Base-by-base conservation (phyloP, 2,329 filamentous ascomycete genomes). In the Verticillium alfalfae region DNA sequence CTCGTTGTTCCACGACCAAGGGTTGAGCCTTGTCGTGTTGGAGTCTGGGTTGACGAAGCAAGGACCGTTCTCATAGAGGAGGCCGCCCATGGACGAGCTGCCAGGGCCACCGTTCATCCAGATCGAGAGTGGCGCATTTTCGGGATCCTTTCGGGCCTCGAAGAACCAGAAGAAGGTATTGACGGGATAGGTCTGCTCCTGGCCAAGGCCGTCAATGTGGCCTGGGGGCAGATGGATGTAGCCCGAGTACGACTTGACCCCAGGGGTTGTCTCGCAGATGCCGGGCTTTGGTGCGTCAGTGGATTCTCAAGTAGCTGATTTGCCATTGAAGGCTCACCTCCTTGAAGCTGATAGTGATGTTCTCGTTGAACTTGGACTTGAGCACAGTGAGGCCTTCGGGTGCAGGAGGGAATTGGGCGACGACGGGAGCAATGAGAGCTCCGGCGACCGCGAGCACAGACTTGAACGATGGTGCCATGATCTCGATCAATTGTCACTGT, bases 21-120 rank as follows among this genome's bases (percentile, higher is more conserved):
- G 82, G 61, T 87, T 87, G 7, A 75, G 64, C n/a, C 70, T 70
- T 0, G 78, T 79, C 8, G 73, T 73, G 68, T 83, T 82, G 54
- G 79, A 81, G 45, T 84, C 80, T 31, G 73, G 70, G 45, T 81
- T 80, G 52, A 88, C 75, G 34, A 75, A 73, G 68, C 85, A 88
- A 55, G 75, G 77, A 8, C 84, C 84, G 75, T 76, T 72, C 82
- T 84, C 61, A 71, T 75, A 70, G 80, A 86, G 61, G 79, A 75
- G 10, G 75, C 83, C 71, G 56, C 82, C 73, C 78, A 86, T 81
- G 49, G 80, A 83, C 65, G 80, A 83, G 52, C 76, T 77, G 13
- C 85, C 85, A 2, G 85, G 85, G 2, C 85, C 85, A 34, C 85
- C 85, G 69, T 85, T 87, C 59, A 87, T 72, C 81, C 81, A 87